Evolutionary conservation across 2,329 filamentous ascomycete genomes (phyloP).

Genomic region (Trichoderma asperellum): DNA sequence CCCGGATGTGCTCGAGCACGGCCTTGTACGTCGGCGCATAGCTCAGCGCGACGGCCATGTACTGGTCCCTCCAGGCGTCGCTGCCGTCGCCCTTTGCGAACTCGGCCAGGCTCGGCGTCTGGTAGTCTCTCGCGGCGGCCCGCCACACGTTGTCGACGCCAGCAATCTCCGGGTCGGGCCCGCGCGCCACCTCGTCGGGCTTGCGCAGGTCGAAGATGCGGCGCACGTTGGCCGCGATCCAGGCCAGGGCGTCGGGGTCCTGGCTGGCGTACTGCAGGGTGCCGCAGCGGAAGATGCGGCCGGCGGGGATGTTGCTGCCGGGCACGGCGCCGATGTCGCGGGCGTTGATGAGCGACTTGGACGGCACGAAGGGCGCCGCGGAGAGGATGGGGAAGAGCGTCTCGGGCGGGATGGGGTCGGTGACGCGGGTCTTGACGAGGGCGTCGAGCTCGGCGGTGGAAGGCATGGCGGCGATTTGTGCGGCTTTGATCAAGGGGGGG

Average conservation of each 20-base stretch:
- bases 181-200: constrained; percentile 46
- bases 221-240: constrained; percentile 45
- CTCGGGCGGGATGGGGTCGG: constrained; percentile 44
- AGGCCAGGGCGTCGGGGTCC: constrained; percentile 41
- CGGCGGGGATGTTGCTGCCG: constrained; percentile 46
- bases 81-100: constrained; percentile 53
- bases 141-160: constrained; percentile 54
- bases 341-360: constrained; percentile 55
- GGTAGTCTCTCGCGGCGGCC: constrained; percentile 41
- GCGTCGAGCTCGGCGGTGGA: constrained; percentile 38
- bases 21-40: constrained; percentile 49
- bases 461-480: neutral
- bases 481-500: neutral
- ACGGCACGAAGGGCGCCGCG: constrained; percentile 51
- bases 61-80: constrained; percentile 51
- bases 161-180: constrained; percentile 50
- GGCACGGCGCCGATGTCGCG: constrained; percentile 55
- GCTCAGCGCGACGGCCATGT: constrained; percentile 50
- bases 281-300: constrained; percentile 53
- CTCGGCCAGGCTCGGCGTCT: constrained; percentile 43
- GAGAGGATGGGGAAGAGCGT: constrained; percentile 44
- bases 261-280: constrained; percentile 42
- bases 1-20: constrained; percentile 54
- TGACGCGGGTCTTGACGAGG: constrained; percentile 50
- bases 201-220: constrained; percentile 58